These are phyloP conservation scores for Yamadazyma epiphylla DNA, from an alignment of 1,139 yeast genomes.

Conservation along the genomic window DNA sequence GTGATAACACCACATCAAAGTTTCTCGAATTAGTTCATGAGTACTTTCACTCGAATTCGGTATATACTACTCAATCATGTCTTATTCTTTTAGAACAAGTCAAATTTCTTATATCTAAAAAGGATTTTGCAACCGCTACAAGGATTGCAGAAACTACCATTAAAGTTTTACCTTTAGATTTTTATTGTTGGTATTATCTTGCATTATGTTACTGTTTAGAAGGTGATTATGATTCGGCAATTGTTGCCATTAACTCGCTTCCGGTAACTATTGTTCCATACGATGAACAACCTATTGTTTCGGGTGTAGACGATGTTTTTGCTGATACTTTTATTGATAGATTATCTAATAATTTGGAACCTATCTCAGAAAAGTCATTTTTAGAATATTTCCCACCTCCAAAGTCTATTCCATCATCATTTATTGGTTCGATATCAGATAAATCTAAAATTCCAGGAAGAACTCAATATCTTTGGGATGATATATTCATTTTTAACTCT, in stretches of 20 bases:
- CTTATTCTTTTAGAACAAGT: constrained; percentile 37
- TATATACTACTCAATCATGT: constrained; percentile 31
- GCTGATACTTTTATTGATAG: constrained; percentile 24
- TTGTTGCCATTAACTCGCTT: constrained; percentile 31
- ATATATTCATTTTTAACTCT: constrained; percentile 25
- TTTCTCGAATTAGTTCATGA: constrained; percentile 25
- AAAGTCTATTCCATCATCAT: constrained; percentile 2
- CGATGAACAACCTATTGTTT: constrained; percentile 17
- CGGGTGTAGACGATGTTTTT: constrained; percentile 30
- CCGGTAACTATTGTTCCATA: constrained; percentile 21
- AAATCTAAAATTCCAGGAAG: constrained; percentile 20
- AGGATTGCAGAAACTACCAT: constrained; percentile 29
- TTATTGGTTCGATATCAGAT: background rate
- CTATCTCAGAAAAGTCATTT: constrained; percentile 29
- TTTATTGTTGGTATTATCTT: constrained; percentile 38
- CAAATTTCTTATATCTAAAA: constrained; percentile 31
- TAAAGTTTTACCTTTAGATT: constrained; percentile 37
- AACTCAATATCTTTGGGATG: constrained; percentile 31
- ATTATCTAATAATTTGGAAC: constrained; percentile 19
- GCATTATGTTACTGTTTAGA: constrained; percentile 30
- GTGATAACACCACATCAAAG: constrained; percentile 21
- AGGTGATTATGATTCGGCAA: constrained; percentile 28
- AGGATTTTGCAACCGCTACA: constrained; percentile 23
- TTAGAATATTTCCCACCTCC: constrained; percentile 32
- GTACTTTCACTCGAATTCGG: constrained; percentile 15